Conservation (phyloP, 2,329 filamentous ascomycete genomes). For the Penicillium sp. region DNA sequence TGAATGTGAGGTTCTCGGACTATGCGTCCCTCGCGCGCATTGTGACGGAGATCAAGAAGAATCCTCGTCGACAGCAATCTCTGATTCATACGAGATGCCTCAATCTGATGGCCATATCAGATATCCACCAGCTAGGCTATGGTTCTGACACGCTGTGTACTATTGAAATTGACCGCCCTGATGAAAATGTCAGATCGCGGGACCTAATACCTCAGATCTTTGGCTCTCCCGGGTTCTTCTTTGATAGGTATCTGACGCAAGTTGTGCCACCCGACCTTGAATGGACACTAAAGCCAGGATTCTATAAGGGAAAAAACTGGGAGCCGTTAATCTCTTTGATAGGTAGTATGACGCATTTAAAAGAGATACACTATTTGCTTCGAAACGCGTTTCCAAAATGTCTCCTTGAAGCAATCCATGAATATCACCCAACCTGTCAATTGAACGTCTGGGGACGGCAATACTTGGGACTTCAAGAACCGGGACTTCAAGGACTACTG, state of each 20-base stretch:
- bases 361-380: slow-evolving; percentile 2
- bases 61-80: neutral
- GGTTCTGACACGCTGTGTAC: neutral
- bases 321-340: slow-evolving; percentile 4
- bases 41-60: slow-evolving; percentile 4
- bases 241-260: slow-evolving; percentile 19
- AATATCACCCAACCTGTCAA: neutral
- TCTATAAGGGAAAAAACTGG: neutral
- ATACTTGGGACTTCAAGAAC: neutral
- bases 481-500: neutral
- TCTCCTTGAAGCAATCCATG: slow-evolving; percentile 1
- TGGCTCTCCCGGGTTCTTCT: neutral
- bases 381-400: slow-evolving; percentile 2
- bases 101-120: neutral
- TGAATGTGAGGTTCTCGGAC: slow-evolving; percentile 5
- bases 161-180: neutral
- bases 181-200: neutral
- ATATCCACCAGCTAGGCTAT: neutral
- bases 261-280: slow-evolving; percentile 37
- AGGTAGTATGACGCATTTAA: neutral
- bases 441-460: slow-evolving; percentile 2
- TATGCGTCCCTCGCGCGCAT: neutral
- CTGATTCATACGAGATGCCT: neutral
- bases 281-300: neutral
- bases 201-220: slow-evolving; percentile 3